phyloP scores from a whole-genome alignment of 352 stramenopile genomes.

The Pythium diclinum region DNA sequence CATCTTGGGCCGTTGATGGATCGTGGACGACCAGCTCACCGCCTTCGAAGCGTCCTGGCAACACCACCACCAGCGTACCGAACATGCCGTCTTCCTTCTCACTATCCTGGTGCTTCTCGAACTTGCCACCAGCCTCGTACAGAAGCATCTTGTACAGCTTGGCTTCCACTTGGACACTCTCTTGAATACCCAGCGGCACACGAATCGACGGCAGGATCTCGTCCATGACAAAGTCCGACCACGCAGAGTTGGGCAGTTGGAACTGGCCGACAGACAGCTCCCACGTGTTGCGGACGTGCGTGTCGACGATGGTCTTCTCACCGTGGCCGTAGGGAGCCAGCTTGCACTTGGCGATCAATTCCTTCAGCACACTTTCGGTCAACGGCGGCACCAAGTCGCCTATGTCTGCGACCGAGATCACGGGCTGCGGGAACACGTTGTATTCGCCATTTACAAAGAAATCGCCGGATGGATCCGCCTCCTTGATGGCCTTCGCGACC shows the following conservation, averaged over 20 bases:
- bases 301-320: conserved; percentile 22
- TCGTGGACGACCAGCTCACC: conserved; percentile 20
- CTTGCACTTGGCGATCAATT: conserved; percentile 15
- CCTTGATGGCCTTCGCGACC: conserved; percentile 15
- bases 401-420: conserved; percentile 2
- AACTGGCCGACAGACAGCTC: conserved; percentile 19
- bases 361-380: background rate
- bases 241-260: conserved; percentile 17
- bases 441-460: conserved; percentile 2
- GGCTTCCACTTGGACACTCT: conserved; percentile 8
- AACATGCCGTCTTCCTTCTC: conserved; percentile 57
- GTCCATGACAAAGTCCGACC: background rate
- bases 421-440: conserved; percentile 6
- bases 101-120: conserved; percentile 43
- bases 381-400: background rate
- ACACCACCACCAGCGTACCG: conserved; percentile 42
- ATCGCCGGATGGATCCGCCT: conserved; percentile 13
- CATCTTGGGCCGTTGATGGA: background rate
- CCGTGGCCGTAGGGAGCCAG: conserved; percentile 21
- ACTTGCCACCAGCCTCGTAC: conserved; percentile 40
- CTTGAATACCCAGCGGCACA: conserved; percentile 17
- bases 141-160: conserved; percentile 46
- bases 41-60: conserved; percentile 29
- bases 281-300: conserved; percentile 24
- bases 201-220: conserved; percentile 16